A percentile compares a stretch with the other conserved stretches of the same genome.
Conservation (phyloP, 2,329 filamentous ascomycete genomes). For the Apiospora arundinis region DNA sequence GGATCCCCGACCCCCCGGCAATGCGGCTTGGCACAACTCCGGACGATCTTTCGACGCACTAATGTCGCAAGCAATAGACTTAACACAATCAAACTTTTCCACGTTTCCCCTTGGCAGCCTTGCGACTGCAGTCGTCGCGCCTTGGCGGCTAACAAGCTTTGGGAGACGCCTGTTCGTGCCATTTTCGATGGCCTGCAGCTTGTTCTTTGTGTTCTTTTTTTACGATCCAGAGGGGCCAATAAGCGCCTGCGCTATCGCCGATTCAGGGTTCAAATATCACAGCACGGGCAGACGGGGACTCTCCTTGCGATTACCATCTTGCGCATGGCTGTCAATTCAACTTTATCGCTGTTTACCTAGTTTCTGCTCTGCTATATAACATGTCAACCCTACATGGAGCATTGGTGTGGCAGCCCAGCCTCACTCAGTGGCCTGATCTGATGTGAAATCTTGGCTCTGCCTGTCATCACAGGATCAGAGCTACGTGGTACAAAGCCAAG, state of each 20-base stretch:
- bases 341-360: background rate
- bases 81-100: background rate
- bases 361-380: no score
- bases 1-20: background rate
- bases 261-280: background rate
- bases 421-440: background rate
- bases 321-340: background rate
- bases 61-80: slow-evolving; percentile 6
- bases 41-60: background rate
- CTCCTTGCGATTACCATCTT: background rate
- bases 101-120: slow-evolving; percentile 9
- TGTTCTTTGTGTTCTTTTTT: background rate
- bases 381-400: background rate
- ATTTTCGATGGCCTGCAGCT: background rate
- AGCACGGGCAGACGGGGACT: no score
- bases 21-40: slow-evolving; percentile 9
- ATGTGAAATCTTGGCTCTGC: background rate
- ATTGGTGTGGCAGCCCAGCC: slow-evolving; percentile 10
- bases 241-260: background rate
- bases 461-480: background rate
- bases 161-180: background rate
- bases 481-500: slow-evolving; percentile 2
- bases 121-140: slow-evolving; percentile 1
- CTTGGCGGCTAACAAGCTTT: slow-evolving; percentile 16
- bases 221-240: background rate